Evolutionary conservation across 192 early-diverging fungal species (phyloP), one percentile per base, ranked within the genome.

Genomic region (Coemansia sp.): DNA sequence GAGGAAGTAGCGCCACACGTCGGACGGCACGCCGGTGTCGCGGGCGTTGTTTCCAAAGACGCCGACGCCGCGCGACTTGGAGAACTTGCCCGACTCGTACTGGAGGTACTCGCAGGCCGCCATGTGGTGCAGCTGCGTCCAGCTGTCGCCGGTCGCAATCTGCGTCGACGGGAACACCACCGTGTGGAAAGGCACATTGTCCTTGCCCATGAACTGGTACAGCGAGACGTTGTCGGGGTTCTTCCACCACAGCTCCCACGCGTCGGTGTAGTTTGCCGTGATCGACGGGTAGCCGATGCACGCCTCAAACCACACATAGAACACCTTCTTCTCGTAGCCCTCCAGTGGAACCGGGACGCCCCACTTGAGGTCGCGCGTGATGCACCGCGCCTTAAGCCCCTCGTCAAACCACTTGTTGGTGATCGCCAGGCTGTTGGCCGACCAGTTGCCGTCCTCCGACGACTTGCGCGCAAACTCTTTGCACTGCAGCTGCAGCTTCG

Each of bases 201-300:
- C 98, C 84, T 99, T 99, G 68, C 98, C 98, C 96, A 99, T 98
- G 75, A 99, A 99, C 86, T 99, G 96, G 86, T 93, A 98, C 70
- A 98, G 87, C 77, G 94, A 86, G 57, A 99, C 96, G 46, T 99
- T 76, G 20, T 94, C 86, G 0, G 96, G 96, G 84, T 99, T 98
- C 87, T 96, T 96, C 96, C 98, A 99, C 98, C 98, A 99, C 71
- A 92, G 87, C 77, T 95, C 88, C 96, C 96, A 98, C 24, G 97
- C 89, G 57, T 79, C 67, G 4, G 96, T 96, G 79, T 98, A 98
- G 59, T 90, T 95, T 40, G 96, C 96, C 1, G 96, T 98, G 75
- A 99, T 99, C 36, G 96, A 98, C 20, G 93, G 90, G 70, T 99
- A 99, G 47, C 98, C 98, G 64, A 99, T 96, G 60, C 92, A 93